Evolutionary conservation across 805 yeast species (phyloP).

Genomic region (Saccharomyces mikatae): DNA sequence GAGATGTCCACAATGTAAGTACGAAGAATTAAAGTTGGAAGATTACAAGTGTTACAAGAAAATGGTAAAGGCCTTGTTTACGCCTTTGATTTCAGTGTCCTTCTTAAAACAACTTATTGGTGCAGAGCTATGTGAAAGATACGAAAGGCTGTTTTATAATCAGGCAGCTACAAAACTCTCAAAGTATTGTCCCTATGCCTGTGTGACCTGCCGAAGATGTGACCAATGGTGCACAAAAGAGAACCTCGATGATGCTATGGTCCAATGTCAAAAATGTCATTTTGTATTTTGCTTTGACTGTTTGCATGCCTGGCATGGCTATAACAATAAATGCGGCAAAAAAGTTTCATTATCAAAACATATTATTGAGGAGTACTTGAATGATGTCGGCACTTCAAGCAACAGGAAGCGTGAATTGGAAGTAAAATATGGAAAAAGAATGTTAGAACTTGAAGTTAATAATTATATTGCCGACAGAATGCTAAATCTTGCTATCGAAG

Average conservation of each 20-base stretch:
- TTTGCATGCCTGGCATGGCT: conserved; percentile 55
- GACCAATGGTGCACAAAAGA: conserved; percentile 39
- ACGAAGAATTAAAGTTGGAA: conserved; percentile 14
- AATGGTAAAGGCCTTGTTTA: conserved; percentile 35
- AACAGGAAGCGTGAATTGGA: conserved; percentile 31
- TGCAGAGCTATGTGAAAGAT: conserved; percentile 31
- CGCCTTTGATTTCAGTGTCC: conserved; percentile 33
- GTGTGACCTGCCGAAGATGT: conserved; percentile 50
- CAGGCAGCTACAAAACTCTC: conserved; percentile 38
- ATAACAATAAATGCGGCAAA: conserved; percentile 38
- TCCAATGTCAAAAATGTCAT: conserved; percentile 42
- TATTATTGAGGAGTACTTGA: conserved; percentile 33
- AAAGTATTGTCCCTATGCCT: conserved; percentile 39
- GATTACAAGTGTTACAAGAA: conserved; percentile 20
- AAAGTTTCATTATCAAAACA: conserved; percentile 25
- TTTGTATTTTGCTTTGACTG: conserved; percentile 52
- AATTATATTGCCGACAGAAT: conserved; percentile 41
- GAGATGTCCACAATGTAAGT: conserved; percentile 49
- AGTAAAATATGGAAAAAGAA: conserved; percentile 38
- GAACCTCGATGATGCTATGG: conserved; percentile 38
- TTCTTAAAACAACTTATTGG: conserved; percentile 31
- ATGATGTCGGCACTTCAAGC: conserved; percentile 24
- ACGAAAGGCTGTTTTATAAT: conserved; percentile 31
- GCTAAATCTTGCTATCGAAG: conserved; percentile 37
- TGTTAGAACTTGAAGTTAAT: conserved; percentile 36